Conservation (phyloP, 371 early-diverging fungal species). For the Blakeslea trispora region DNA sequence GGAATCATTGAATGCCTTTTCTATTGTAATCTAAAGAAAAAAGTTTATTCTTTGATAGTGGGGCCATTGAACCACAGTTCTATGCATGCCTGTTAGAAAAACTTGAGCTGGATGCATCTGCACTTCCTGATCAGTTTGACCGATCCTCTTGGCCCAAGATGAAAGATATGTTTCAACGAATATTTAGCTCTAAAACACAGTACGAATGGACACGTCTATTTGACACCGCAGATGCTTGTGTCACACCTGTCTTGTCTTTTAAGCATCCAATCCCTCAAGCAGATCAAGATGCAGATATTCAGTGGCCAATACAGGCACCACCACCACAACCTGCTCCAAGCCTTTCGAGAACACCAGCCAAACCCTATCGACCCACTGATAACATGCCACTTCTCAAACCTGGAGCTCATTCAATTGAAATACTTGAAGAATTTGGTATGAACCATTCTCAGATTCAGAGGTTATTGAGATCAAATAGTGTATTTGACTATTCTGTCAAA, state of each 20-base stretch:
- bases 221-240: slow-evolving; percentile 72
- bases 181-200: slow-evolving; percentile 63
- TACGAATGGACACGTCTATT: slow-evolving; percentile 71
- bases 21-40: too few species aligned
- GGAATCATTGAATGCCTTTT: too few species aligned
- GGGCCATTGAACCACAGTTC: slow-evolving; percentile 75
- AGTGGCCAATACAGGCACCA: slow-evolving; percentile 39
- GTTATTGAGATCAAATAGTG: slow-evolving; percentile 15
- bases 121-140: slow-evolving; percentile 60
- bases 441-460: slow-evolving; percentile 11
- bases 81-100: slow-evolving; percentile 61
- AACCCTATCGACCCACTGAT: slow-evolving; percentile 19
- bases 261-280: slow-evolving; percentile 42
- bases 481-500: slow-evolving; percentile 16
- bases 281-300: slow-evolving; percentile 6
- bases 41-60: slow-evolving; percentile 38
- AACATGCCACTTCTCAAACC: slow-evolving; percentile 44
- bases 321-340: slow-evolving; percentile 63
- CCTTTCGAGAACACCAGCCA: slow-evolving; percentile 63
- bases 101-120: slow-evolving; percentile 43
- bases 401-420: slow-evolving; percentile 57
- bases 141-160: slow-evolving; percentile 54
- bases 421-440: slow-evolving; percentile 60
- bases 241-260: slow-evolving; percentile 65
- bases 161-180: slow-evolving; percentile 50